Evolutionary conservation across 2,329 filamentous ascomycete genomes (phyloP).

Genomic region (Aspergillus sojae): DNA sequence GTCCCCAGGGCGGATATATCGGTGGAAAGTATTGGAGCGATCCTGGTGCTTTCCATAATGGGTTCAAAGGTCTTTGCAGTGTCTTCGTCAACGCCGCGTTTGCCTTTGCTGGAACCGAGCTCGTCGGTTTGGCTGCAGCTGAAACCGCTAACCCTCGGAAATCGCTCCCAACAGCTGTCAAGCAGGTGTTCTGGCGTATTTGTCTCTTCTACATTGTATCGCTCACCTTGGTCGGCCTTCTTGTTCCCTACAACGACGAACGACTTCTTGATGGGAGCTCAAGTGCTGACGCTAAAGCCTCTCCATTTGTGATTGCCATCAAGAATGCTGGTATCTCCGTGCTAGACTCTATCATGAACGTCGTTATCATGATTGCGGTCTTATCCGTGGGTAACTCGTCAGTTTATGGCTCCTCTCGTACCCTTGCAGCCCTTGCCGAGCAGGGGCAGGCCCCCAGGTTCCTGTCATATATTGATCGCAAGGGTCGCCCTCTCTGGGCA

Average conservation of each 20-base stretch:
- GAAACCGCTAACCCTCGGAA: slow-evolving; percentile 63
- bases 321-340: slow-evolving; percentile 78
- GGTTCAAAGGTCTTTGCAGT: slow-evolving; percentile 64
- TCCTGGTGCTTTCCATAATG: slow-evolving; percentile 75
- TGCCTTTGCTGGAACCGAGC: slow-evolving; percentile 64
- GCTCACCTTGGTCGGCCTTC: slow-evolving; percentile 75
- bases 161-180: slow-evolving; percentile 81
- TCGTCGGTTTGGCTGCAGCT: slow-evolving; percentile 63
- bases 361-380: slow-evolving; percentile 89
- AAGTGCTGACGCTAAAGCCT: slow-evolving; percentile 71
- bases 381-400: slow-evolving; percentile 90
- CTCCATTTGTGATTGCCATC: slow-evolving; percentile 93
- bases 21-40: slow-evolving; percentile 75
- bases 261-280: slow-evolving; percentile 62
- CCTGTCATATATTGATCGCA: slow-evolving; percentile 78
- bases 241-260: slow-evolving; percentile 73
- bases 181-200: slow-evolving; percentile 95
- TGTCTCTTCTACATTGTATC: slow-evolving; percentile 86
- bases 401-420: slow-evolving; percentile 88
- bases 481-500: slow-evolving; percentile 75
- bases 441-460: slow-evolving; percentile 79
- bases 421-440: slow-evolving; percentile 84
- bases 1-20: slow-evolving; percentile 73
- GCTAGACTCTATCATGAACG: slow-evolving; percentile 88
- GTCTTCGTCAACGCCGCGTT: slow-evolving; percentile 68